These are phyloP conservation scores for Coemansia sp. DNA, from an alignment of 192 early-diverging fungal species.

Conservation along the genomic window DNA sequence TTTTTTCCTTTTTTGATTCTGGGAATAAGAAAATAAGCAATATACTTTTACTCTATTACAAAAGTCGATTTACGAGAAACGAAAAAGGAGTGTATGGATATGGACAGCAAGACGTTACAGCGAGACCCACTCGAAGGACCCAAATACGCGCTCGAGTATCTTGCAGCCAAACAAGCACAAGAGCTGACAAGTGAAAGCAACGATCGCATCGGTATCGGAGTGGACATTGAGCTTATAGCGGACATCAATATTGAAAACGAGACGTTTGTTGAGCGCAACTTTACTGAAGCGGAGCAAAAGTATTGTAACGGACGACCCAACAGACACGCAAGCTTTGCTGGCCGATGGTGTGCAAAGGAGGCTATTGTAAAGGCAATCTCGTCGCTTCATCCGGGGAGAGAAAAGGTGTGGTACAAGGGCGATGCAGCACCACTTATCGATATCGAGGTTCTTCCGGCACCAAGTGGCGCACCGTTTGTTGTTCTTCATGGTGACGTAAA, in stretches of 20 bases:
- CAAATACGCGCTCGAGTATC: conserved; percentile 16
- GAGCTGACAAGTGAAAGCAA: neutral
- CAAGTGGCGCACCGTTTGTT: conserved; percentile 78
- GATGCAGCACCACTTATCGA: conserved; percentile 84
- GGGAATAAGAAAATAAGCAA: neutral
- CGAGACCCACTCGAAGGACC: conserved; percentile 10
- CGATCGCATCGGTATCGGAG: conserved; percentile 62
- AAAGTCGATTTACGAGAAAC: too few species aligned
- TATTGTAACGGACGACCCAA: conserved; percentile 76
- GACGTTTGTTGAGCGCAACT: conserved; percentile 90
- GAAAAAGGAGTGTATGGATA: neutral
- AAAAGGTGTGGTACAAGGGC: conserved; percentile 74
- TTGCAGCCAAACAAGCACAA: conserved; percentile 23
- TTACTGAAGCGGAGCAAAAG: conserved; percentile 72
- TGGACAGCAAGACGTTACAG: conserved; percentile 21
- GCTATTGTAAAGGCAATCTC: conserved; percentile 93
- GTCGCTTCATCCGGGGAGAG: conserved; percentile 52
- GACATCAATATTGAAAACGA: conserved; percentile 81
- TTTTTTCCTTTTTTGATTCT: conserved; percentile 7
- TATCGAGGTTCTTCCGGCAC: conserved; percentile 76
- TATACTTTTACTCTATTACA: too few species aligned
- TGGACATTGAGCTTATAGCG: conserved; percentile 85
- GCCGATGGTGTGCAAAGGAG: conserved; percentile 96
- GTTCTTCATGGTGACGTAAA: conserved; percentile 81
- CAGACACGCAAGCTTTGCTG: conserved; percentile 83